Base-by-base conservation (phyloP, 768 basidiomycete species). In the Sarcomyxa edulis region DNA sequence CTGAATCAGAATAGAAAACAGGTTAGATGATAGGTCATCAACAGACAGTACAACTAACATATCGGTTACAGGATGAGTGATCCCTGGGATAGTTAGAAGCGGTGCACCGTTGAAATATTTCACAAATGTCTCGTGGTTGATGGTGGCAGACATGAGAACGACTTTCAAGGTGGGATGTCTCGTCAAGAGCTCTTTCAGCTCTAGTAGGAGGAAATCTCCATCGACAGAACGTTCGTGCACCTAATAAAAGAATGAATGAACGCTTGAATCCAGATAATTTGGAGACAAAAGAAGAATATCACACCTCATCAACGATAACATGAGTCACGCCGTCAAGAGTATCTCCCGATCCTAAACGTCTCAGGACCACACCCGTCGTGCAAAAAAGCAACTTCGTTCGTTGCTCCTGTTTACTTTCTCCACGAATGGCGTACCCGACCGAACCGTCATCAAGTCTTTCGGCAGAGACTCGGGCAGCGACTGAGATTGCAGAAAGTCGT, bases 161-260 rank as follows among this genome's bases (percentile, higher is more conserved):
- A 97, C 71, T 55, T 87, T 93, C 49, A 96, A 70, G 2, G 57
- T 72, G 15, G 66, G 60, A 50, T 90, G 81, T 14, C 55, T 68
- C 44, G 65, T 64, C 31, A 95, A 58, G 10, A 96, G 62, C 48
- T 90, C 84, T 43, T 81, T 79, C 18, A 96, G 65, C 53, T 94
- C 83, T 5, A 95, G 72, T 2, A 97, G 69, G 30, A 97, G 64
- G 48, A 97, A 83, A 56, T 97, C 94, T 15, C 87, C 81, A 50
- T 95, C 93, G 6, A 95, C 78, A 8, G 87, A 89, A 18, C 93
- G 78, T 60, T 97, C 93, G 52, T 97, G 93, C 7, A 90, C 86
- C 86, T 92, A 35, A 7, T 16, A 38, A 37, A 5, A n/a, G 6
- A 24, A 7, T 14, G 19, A n/a, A n/a, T n/a, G n/a, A n/a, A n/a